These are phyloP conservation scores for Lumnitzera littorea DNA, from an alignment of 345 rosid genomes.

Conservation along the genomic window DNA sequence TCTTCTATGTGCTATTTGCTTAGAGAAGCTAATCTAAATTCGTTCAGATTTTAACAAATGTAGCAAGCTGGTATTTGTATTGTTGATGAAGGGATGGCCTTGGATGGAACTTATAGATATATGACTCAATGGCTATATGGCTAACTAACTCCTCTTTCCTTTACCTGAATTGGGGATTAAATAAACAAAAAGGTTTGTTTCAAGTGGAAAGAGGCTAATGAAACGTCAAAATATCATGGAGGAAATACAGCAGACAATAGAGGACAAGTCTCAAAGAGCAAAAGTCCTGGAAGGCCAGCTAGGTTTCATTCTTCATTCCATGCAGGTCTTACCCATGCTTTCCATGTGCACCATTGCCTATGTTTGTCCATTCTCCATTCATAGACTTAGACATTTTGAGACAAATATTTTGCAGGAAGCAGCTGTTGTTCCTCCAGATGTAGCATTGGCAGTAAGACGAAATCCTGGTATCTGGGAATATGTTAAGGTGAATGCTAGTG, in stretches of 20 bases:
- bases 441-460: conserved; percentile 77
- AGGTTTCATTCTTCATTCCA: conserved; percentile 65
- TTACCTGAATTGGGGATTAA: background rate
- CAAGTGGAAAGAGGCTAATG: conserved; percentile 58
- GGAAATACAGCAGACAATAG: conserved; percentile 54
- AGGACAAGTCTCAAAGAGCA: conserved; percentile 46
- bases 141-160: background rate
- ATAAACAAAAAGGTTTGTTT: conserved; percentile 33
- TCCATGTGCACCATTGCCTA: too few species aligned
- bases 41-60: too few species aligned
- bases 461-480: conserved; percentile 89
- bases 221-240: conserved; percentile 54
- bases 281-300: conserved; percentile 67
- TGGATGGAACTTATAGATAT: too few species aligned
- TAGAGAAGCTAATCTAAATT: too few species aligned
- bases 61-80: too few species aligned
- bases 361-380: background rate
- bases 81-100: too few species aligned
- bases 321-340: conserved; percentile 32
- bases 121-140: too few species aligned
- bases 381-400: background rate
- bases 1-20: too few species aligned
- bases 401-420: conserved; percentile 56
- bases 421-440: conserved; percentile 67
- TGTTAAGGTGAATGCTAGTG: conserved; percentile 61